A percentile compares a stretch with the other conserved stretches of the same genome.
These are phyloP conservation scores for Spirogloea muscicola DNA, from an alignment of 139 green algal genomes.

Conservation along the genomic window DNA sequence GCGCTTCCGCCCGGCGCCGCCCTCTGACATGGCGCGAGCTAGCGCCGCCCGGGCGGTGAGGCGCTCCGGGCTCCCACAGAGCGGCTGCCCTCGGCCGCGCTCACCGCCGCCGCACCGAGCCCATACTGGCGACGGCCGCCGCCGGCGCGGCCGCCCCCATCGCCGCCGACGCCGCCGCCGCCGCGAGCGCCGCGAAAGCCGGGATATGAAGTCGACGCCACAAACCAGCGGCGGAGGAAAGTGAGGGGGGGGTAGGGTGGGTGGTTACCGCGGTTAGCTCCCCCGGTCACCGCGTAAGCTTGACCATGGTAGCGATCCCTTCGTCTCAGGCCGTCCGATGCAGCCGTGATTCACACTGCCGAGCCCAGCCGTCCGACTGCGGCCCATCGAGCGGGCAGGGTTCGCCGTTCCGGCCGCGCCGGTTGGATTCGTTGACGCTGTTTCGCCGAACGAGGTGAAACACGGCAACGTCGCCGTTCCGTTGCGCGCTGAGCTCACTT, in stretches of 20 bases:
- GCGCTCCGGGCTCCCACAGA: neutral
- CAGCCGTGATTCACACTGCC: too few species aligned
- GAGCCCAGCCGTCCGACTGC: too few species aligned
- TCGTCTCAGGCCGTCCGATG: too few species aligned
- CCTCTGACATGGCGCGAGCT: neutral
- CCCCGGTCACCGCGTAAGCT: too few species aligned
- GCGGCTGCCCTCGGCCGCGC: neutral
- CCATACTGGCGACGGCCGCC: neutral
- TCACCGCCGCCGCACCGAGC: neutral
- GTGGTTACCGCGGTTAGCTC: too few species aligned
- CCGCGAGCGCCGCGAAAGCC: neutral
- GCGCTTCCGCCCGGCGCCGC: conserved; percentile 27
- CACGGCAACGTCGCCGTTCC: too few species aligned
- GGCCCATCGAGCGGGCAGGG: too few species aligned
- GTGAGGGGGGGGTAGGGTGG: neutral
- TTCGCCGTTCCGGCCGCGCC: too few species aligned
- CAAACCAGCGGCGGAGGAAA: neutral
- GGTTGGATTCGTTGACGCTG: too few species aligned
- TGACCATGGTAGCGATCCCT: too few species aligned
- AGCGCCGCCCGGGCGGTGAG: neutral
- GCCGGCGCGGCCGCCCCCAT: neutral
- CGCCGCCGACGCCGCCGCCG: neutral
- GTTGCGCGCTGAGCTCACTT: too few species aligned
- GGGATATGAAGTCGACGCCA: neutral
- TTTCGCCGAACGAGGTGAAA: too few species aligned